Percentiles rank a stretch among this genome's conserved stretches.
phyloP scores from a whole-genome alignment of 2,329 filamentous ascomycete species.

The Cadophora sp. region DNA sequence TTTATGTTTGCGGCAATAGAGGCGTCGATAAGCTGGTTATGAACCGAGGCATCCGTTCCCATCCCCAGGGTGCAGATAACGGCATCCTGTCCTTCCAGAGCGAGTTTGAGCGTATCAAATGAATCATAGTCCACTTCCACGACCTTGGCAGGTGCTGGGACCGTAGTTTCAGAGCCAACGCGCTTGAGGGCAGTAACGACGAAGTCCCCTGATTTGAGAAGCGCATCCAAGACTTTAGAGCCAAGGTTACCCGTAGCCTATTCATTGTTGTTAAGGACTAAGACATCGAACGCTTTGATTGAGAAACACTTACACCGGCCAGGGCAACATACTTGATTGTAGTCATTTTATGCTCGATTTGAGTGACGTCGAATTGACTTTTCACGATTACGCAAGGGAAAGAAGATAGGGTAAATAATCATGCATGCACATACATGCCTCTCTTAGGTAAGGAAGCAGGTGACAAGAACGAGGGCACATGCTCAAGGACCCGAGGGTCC shows the following conservation, averaged over 20 bases:
- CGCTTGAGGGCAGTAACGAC: slow-evolving; percentile 57
- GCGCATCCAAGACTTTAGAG: slow-evolving; percentile 31
- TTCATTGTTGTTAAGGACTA: slow-evolving; percentile 2
- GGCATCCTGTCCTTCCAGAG: slow-evolving; percentile 63
- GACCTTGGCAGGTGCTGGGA: slow-evolving; percentile 48
- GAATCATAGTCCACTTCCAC: slow-evolving; percentile 53
- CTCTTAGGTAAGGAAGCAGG: neutral
- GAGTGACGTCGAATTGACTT: neutral
- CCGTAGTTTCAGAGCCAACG: slow-evolving; percentile 32
- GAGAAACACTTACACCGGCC: slow-evolving; percentile 27
- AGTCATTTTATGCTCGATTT: slow-evolving; percentile 29
- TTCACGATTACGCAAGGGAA: neutral
- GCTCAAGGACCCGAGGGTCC: neutral
- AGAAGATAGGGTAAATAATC: neutral
- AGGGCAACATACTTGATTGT: slow-evolving; percentile 39
- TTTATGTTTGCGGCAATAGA: slow-evolving; percentile 49
- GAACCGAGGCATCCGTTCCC: slow-evolving; percentile 50
- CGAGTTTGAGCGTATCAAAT: slow-evolving; percentile 49
- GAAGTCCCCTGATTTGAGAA: slow-evolving; percentile 44
- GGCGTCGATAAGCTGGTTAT: slow-evolving; percentile 57
- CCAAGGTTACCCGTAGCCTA: slow-evolving; percentile 37
- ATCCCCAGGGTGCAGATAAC: slow-evolving; percentile 56
- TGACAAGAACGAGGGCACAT: no score
- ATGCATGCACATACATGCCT: neutral
- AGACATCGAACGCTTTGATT: slow-evolving; percentile 3